Evolutionary conservation across 2,329 filamentous ascomycete genomes (phyloP).

Genomic region (Lecanoromycetidae sp.): DNA sequence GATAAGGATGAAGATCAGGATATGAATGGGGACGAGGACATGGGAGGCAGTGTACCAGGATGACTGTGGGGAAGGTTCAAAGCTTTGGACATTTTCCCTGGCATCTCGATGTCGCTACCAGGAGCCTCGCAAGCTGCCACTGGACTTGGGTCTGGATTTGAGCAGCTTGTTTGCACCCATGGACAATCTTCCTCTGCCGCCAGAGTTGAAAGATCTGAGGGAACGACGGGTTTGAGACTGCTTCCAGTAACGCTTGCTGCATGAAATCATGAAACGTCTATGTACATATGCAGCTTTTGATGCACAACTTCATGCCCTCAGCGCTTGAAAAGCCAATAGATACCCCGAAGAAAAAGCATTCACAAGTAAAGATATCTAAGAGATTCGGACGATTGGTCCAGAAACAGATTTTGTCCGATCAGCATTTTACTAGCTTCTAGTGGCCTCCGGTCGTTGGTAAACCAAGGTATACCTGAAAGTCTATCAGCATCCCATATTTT

Average conservation of each 20-base stretch:
- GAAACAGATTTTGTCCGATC: not conserved
- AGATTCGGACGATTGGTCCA: no score
- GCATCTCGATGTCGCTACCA: no score
- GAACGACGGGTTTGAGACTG: no score
- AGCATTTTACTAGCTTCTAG: slow-evolving; percentile 20
- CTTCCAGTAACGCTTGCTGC: no score
- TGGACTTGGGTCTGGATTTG: no score
- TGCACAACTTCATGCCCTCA: not conserved
- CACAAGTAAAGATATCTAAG: no score
- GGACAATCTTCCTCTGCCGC: no score
- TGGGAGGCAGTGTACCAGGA: slow-evolving; percentile 11
- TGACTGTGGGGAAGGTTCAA: no score
- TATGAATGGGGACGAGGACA: slow-evolving; percentile 1
- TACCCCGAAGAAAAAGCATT: not conserved
- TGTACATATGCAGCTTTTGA: not conserved
- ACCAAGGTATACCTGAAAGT: slow-evolving; percentile 35
- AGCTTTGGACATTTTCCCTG: no score
- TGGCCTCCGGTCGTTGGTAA: slow-evolving; percentile 41
- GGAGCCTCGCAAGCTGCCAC: no score
- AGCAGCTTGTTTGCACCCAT: no score
- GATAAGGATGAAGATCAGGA: slow-evolving; percentile 8
- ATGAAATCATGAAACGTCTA: slow-evolving; percentile 1
- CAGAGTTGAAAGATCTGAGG: not conserved
- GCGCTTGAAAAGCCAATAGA: not conserved
- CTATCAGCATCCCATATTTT: not conserved